Evolutionary conservation across 1,284 basidiomycete species (phyloP).

Genomic region (Rhodotorula mucilaginosa): DNA sequence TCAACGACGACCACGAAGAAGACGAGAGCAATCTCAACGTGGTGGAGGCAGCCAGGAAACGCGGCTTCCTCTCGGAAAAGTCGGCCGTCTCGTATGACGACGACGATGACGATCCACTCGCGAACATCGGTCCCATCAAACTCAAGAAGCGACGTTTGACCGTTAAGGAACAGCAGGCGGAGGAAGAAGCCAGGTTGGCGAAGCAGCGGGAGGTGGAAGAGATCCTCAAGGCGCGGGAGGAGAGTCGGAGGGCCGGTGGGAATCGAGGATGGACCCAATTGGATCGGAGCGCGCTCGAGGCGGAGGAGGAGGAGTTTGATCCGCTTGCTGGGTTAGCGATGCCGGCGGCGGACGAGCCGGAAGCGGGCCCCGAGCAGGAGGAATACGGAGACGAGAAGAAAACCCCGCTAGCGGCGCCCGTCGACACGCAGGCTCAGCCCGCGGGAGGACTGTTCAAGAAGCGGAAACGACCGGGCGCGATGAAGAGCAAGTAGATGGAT

Average conservation of each 20-base stretch:
- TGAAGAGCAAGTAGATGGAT: background rate
- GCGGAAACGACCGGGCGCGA: background rate
- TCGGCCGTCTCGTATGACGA: conserved; percentile 18
- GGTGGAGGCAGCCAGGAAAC: background rate
- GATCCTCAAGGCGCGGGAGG: conserved; percentile 5
- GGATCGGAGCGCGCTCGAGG: background rate
- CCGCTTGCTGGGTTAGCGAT: background rate
- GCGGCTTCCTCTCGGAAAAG: conserved; percentile 29
- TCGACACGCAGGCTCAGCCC: background rate
- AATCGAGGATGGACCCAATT: background rate
- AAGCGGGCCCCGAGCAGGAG: background rate
- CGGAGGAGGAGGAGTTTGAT: background rate
- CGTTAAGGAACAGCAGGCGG: conserved; percentile 33
- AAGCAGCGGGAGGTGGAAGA: conserved; percentile 15
- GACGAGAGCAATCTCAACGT: background rate
- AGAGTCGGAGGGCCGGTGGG: background rate
- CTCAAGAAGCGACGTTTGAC: conserved; percentile 37
- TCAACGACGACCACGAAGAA: conserved; percentile 9
- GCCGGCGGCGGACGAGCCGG: background rate
- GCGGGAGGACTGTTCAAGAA: background rate
- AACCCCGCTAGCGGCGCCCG: background rate
- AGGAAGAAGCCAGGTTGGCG: background rate
- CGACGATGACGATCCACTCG: conserved; percentile 36
- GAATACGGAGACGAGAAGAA: background rate
- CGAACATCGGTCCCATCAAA: conserved; percentile 19